Base-by-base conservation (phyloP, 225 moss, liverwort and hornwort species). In the Marchantia paleacea region DNA sequence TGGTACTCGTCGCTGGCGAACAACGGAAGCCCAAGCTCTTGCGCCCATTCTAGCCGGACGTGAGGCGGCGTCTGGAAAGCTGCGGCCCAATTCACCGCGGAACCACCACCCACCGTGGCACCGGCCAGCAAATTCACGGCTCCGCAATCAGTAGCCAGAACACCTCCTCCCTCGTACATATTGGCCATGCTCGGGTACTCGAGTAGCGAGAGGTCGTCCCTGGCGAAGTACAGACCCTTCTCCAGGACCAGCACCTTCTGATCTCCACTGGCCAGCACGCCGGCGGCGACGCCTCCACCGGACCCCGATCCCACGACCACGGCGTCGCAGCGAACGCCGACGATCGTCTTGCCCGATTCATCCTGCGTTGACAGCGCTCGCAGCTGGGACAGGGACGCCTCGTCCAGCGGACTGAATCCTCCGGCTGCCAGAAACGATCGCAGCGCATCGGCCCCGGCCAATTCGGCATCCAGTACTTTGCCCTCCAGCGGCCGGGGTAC, bases 221-320 rank as follows among this genome's bases (percentile, higher is more conserved):
- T 61, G 6, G 84, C 80, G 67, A 84, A 94, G 19, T 93, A 92
- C 62, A 77, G 83, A 1, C 96, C 96, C 81, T 94, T 92, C 76
- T 97, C 96, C 10, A 97, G 30, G 22, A 94, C 64, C 19, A 97
- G 47, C 5, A 94, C 94, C 78, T 94, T 94, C 84, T 86, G 84
- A 8, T 93, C 96, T 20, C 91, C 91, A 58, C 84, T 78, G 20
- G 94, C 91, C 6, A 97, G 88, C 9, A 91, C 88, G 29, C 91
- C 88, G 0, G 96, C 94, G 3, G 89, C 83, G 39, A 97, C 94
- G 12, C 96, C 96, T 39, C 94, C 96, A 26, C 96, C 96, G 29
- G 92, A 84, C 15, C 96, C 96, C 0, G 96, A 96, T 11, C 96
- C 96, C 25, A 96, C 88, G 29, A 96, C 90, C 19, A 96, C 92